Conservation (phyloP, 768 basidiomycete genomes). For the Mrakia gelida region DNA sequence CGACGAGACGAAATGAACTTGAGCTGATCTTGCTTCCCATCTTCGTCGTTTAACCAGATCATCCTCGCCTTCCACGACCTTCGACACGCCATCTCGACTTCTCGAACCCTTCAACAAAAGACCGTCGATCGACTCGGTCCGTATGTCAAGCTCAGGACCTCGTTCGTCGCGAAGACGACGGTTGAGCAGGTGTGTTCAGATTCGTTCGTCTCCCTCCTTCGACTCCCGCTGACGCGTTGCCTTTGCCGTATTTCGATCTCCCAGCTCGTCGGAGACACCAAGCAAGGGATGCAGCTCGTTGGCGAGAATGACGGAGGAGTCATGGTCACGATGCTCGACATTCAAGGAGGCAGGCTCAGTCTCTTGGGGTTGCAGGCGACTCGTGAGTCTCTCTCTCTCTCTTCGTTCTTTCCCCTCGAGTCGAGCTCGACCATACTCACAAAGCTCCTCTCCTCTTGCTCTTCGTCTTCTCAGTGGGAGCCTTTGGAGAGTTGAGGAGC, state of each 20-base stretch:
- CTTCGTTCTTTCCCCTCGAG: background rate
- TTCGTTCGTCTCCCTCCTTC: too few relatives aligned
- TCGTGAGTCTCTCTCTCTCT: background rate
- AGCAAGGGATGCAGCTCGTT: slow-evolving; percentile 16
- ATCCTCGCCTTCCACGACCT: slow-evolving; percentile 25
- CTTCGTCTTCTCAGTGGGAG: background rate
- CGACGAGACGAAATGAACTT: background rate
- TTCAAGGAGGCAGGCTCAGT: background rate
- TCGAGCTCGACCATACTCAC: background rate
- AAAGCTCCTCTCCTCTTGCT: too few relatives aligned
- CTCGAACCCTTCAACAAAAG: slow-evolving; percentile 10
- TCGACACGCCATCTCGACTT: slow-evolving; percentile 10
- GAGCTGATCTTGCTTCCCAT: background rate
- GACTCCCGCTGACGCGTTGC: background rate
- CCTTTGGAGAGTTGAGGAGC: slow-evolving; percentile 5
- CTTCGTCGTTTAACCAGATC: background rate
- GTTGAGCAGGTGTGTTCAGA: background rate
- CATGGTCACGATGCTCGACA: slow-evolving; percentile 12
- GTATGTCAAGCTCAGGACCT: background rate
- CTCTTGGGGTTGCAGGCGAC: slow-evolving; percentile 17
- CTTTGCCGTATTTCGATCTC: background rate
- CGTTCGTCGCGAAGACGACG: slow-evolving; percentile 15
- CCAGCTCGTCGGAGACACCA: slow-evolving; percentile 13
- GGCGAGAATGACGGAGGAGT: slow-evolving; percentile 22
- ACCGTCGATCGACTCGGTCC: slow-evolving; percentile 1